These are phyloP conservation scores for Rubia tinctorum DNA, from an alignment of 305 asterid species.

Conservation along the genomic window DNA sequence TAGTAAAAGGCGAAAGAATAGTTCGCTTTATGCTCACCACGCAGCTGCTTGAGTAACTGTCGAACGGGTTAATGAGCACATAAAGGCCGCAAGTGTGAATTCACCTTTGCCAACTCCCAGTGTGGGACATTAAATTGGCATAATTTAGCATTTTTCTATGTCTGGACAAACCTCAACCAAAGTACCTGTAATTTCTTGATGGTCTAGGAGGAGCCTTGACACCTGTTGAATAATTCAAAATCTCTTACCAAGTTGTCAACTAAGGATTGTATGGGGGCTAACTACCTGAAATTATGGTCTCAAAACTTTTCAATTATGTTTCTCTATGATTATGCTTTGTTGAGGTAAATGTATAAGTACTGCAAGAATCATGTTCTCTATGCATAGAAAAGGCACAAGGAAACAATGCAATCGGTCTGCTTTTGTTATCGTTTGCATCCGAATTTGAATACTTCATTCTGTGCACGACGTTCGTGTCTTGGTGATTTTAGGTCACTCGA, in stretches of 20 bases:
- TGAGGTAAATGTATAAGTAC: not conserved
- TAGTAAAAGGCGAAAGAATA: constrained; percentile 37
- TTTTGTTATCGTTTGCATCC: not conserved
- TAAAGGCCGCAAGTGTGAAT: not conserved
- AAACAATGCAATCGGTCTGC: not conserved
- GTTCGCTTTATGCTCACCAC: constrained; percentile 26
- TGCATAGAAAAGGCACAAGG: not conserved
- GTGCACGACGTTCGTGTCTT: no score
- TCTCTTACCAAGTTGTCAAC: not conserved
- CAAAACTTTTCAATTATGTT: not conserved
- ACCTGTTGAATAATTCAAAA: not conserved
- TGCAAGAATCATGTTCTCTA: not conserved
- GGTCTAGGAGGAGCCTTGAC: not conserved
- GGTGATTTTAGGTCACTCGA: no score
- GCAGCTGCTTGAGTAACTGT: constrained; percentile 4
- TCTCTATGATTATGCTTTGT: not conserved
- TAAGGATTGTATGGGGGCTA: not conserved
- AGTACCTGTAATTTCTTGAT: not conserved
- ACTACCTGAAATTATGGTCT: not conserved
- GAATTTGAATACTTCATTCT: not conserved
- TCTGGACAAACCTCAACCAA: not conserved
- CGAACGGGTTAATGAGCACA: not conserved
- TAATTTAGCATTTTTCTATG: not conserved
- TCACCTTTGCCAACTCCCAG: not conserved
- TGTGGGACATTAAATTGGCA: not conserved